Evolutionary conservation across 495 filamentous ascomycete species (phyloP), one percentile per base, ranked within the genome.

Genomic region (Neurospora hispaniola): DNA sequence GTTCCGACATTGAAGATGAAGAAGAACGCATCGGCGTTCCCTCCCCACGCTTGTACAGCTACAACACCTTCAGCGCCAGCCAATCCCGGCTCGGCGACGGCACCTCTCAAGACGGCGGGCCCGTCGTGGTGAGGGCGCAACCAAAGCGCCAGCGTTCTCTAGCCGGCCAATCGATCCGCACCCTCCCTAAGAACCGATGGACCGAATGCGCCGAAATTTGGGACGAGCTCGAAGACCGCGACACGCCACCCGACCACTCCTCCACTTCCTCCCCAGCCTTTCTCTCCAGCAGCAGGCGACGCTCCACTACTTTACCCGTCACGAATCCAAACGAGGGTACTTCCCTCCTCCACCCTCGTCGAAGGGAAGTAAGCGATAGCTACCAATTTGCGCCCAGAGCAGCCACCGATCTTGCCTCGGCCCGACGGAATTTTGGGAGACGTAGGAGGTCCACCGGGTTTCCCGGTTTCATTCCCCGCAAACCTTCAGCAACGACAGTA

Each of bases 151-250:
- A 78, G 70, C 68, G 74, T 27, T 74, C 75, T 5, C 72, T 76
- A 38, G 73, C 78, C 27, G 27, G 27, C 23, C 74, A 80, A 4
- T 76, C 80, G 39, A 73, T 80, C 74, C 77, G 81, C 70, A 82
- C 82, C 27, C 23, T 62, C 44, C 73, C 79, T 71, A 76, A 79
- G 59, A 73, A 81, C 11, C 79, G 85, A 2, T 84, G 86, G 80
- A 82, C 86, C 72, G 86, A 90, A 74, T 86, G 84, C 11, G 86
- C 89, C 71, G 89, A 91, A 72, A 91, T 89, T 73, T 90, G 89
- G 89, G 88, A 86, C 69, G 89, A 90, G 75, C 81, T 90, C n/a
- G 84, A 89, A 81, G 89, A 91, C 78, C 85, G 86, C 76, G 81
- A 83, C 72, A 79, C 79, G 14, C 74, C 82, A 77, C 44, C 76